Evolutionary conservation across 176 grass and related monocot species (phyloP).

Genomic region (Metroxylon sagu): DNA sequence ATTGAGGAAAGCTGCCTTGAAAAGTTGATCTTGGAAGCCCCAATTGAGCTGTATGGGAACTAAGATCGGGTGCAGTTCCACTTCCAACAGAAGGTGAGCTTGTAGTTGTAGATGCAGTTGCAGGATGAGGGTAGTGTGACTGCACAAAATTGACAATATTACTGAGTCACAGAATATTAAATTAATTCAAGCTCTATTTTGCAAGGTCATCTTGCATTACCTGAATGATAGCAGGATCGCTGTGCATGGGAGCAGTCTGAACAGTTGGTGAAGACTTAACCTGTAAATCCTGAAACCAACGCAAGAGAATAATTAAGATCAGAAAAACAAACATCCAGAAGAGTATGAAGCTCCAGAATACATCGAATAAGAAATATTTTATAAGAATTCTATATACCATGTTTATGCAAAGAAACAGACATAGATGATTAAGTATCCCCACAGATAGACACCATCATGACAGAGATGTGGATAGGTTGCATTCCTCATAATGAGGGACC

Average conservation of each 20-base stretch:
- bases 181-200: not conserved
- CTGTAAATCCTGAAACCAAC: slow-evolving; percentile 63
- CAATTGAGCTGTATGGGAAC: slow-evolving; percentile 40
- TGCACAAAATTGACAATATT: slow-evolving; percentile 22
- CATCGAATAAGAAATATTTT: too few species aligned
- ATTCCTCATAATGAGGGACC: too few species aligned
- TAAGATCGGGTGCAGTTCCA: slow-evolving; percentile 39
- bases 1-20: slow-evolving; percentile 50
- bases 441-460: too few species aligned
- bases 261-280: slow-evolving; percentile 73
- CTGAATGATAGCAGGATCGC: slow-evolving; percentile 87
- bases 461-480: too few species aligned
- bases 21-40: slow-evolving; percentile 56
- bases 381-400: too few species aligned
- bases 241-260: slow-evolving; percentile 51
- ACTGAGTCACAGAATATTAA: too few species aligned
- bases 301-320: slow-evolving; percentile 11
- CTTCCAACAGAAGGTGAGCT: slow-evolving; percentile 49
- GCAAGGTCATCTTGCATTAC: slow-evolving; percentile 20
- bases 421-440: too few species aligned
- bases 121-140: slow-evolving; percentile 58
- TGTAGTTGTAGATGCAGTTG: slow-evolving; percentile 24
- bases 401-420: too few species aligned
- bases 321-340: not conserved
- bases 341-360: not conserved